Evolutionary conservation across 495 filamentous ascomycete genomes (phyloP), one percentile per base, ranked within the genome.

Genomic region (Aspergillus bridgeri): DNA sequence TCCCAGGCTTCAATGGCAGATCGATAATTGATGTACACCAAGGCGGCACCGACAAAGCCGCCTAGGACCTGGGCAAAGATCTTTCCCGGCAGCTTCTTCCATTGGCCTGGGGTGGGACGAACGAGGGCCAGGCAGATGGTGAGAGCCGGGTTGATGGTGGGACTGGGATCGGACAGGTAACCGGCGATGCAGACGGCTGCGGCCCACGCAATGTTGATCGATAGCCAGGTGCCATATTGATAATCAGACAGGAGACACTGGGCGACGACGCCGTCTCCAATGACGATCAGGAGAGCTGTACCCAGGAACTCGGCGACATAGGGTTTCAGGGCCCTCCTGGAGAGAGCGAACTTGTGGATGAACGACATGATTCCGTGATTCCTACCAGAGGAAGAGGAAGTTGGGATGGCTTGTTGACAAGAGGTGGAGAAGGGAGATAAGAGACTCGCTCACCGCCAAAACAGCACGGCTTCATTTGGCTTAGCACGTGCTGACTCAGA

Each of bases 291-390:
- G 15, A 73, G 65, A 21, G 66, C 68, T 3, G 68, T 71, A 0
- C 70, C 70, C 19, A 73, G 70, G n/a, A 73, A 73, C 51, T 73
- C 70, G 24, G 70, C 70, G 38, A 63, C 38, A 47, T 69, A 73
- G 0, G 70, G 70, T 59, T 66, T 71, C 45, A 73, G 55, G n/a
- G 21, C 48, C 22, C 63, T 59, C 8, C 65, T 63, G 23, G 47
- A 82, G 74, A 47, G 29, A 3, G 20, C 18, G 13, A 53, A 38
- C 7, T 42, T 48, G 33, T 19, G 51, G 24, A 60, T 25, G 19
- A 44, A 49, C 62, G 48, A 24, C 45, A 23, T 23, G 6, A 47
- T 9, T 47, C 4, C 20, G n/a, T 6, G 22, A 8, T 11, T 23
- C n/a, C 17, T 19, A 4, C 6, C 5, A 47, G 45, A 23, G 45